Evolutionary conservation across 75 land plant species (phyloP).

Genomic region (Gnetum montanum): DNA sequence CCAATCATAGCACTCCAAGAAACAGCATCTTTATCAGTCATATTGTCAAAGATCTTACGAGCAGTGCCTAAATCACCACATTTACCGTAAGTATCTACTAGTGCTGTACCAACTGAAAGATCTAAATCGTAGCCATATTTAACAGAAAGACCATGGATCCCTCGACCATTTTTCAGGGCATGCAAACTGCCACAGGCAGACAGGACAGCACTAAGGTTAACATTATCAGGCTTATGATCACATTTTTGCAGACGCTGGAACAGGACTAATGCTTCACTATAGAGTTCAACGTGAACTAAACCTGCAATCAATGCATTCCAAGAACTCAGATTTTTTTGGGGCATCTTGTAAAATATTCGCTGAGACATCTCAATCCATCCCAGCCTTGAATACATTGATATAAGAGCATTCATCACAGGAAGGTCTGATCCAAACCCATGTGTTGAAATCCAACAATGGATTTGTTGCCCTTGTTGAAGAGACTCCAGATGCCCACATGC

Average conservation of each 20-base stretch:
- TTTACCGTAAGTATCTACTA: conserved; percentile 8
- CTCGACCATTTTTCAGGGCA: not conserved
- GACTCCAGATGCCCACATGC: not conserved
- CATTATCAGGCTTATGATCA: not conserved
- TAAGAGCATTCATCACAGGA: not conserved
- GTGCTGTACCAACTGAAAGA: conserved; percentile 5
- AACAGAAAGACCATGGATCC: conserved; percentile 2
- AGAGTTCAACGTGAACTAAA: not conserved
- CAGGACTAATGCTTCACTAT: not conserved
- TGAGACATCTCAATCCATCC: not conserved
- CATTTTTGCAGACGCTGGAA: conserved; percentile 3
- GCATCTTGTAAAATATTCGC: not conserved
- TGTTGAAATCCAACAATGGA: not conserved
- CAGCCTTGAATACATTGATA: not conserved
- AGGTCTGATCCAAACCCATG: not conserved
- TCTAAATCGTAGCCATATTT: conserved; percentile 1
- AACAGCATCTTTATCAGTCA: not conserved
- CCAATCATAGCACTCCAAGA: conserved; percentile 58
- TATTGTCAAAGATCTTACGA: conserved; percentile 6
- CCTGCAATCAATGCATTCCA: conserved; percentile 9
- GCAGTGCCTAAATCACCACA: not conserved
- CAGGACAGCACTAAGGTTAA: not conserved
- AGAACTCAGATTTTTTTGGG: conserved; percentile 5
- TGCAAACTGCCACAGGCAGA: conserved; percentile 2
- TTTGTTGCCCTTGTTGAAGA: not conserved